Conservation (phyloP, 225 moss, liverwort and hornwort species). For the Thuidium tamariscinum region DNA sequence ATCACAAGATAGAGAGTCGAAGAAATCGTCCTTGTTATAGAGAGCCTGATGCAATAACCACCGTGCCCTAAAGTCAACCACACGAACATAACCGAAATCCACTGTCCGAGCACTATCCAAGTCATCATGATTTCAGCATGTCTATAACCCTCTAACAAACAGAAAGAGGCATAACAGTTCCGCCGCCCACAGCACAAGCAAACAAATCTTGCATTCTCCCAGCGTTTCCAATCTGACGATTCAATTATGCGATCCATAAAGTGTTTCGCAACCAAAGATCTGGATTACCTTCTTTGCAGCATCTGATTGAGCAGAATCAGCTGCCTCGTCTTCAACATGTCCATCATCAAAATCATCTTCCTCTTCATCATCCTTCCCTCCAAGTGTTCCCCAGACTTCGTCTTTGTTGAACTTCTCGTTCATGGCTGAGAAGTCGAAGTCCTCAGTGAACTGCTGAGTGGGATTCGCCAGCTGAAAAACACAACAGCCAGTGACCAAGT, state of each 20-base stretch:
- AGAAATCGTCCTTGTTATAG: constrained; percentile 93
- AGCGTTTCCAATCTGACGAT: neutral
- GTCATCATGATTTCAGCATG: neutral
- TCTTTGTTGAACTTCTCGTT: constrained; percentile 98
- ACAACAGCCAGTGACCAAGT: constrained; percentile 1
- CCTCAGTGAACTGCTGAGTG: constrained; percentile 79
- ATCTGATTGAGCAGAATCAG: constrained; percentile 45
- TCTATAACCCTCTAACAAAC: neutral
- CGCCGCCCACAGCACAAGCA: neutral
- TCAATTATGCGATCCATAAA: neutral
- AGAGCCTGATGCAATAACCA: constrained; percentile 30
- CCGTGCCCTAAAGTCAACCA: neutral
- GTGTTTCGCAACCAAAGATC: neutral
- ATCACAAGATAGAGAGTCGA: constrained; percentile 93
- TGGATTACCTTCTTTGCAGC: constrained; percentile 55
- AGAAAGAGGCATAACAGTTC: neutral
- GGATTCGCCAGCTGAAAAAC: constrained; percentile 54
- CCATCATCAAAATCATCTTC: constrained; percentile 58
- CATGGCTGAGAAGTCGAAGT: constrained; percentile 96
- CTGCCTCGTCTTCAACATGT: constrained; percentile 43
- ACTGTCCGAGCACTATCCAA: neutral
- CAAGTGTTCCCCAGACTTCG: constrained; percentile 98
- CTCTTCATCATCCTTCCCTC: constrained; percentile 74
- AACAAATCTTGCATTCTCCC: neutral
- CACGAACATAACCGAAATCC: neutral